phyloP scores from a whole-genome alignment of 2,329 filamentous ascomycete species.

The Aschersonia sp. region DNA sequence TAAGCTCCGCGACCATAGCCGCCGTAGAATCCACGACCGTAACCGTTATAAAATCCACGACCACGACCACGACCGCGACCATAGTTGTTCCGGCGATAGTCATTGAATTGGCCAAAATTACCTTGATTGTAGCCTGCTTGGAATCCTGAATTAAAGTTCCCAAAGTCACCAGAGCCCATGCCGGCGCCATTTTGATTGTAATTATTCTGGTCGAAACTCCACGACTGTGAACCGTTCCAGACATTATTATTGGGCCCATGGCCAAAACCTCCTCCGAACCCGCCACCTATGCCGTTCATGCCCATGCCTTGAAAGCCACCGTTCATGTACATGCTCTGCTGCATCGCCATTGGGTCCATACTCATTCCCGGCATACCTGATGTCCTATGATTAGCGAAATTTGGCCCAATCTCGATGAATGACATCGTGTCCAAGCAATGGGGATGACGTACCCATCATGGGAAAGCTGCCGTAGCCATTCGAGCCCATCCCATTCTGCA shows the following conservation, averaged over 20 bases:
- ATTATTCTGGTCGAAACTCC: slow-evolving; percentile 80
- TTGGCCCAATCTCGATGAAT: slow-evolving; percentile 9
- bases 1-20: slow-evolving; percentile 42
- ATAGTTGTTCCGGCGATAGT: slow-evolving; percentile 57
- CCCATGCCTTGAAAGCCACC: slow-evolving; percentile 68
- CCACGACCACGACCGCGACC: slow-evolving; percentile 45
- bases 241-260: slow-evolving; percentile 61
- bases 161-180: slow-evolving; percentile 71
- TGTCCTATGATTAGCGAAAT: slow-evolving; percentile 6
- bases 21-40: slow-evolving; percentile 42
- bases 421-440: not conserved
- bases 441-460: slow-evolving; percentile 70
- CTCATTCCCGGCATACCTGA: slow-evolving; percentile 68
- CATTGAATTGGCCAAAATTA: slow-evolving; percentile 75
- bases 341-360: slow-evolving; percentile 70
- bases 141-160: slow-evolving; percentile 64
- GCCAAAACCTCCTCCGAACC: slow-evolving; percentile 48
- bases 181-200: slow-evolving; percentile 75
- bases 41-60: slow-evolving; percentile 36
- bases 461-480: slow-evolving; percentile 44
- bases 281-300: slow-evolving; percentile 58
- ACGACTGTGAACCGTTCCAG: slow-evolving; percentile 71
- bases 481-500: slow-evolving; percentile 53
- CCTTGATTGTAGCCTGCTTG: slow-evolving; percentile 68
- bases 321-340: slow-evolving; percentile 61